Base-by-base conservation (phyloP, 768 basidiomycete genomes). In the Lactarius hengduanensis region DNA sequence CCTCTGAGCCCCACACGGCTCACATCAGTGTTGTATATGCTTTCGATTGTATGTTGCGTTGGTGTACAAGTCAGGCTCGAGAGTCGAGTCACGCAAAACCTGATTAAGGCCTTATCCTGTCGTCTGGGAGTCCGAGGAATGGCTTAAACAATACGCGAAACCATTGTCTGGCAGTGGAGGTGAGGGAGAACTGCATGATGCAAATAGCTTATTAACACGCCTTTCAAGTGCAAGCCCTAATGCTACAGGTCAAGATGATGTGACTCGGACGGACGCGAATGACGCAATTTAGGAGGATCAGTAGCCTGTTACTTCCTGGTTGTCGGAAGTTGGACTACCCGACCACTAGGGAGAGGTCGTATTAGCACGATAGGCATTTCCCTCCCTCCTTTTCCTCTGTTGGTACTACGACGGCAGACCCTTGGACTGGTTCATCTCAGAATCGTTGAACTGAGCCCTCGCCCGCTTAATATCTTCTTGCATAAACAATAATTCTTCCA, bases 391-490 rank as follows among this genome's bases (percentile, higher is more conserved):
- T 59, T 57, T 57, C 54, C 45, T 30, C 61, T 41, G 58, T 26
- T 32, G 26, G 57, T 62, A 53, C 65, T 57, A 74, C n/a, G 69
- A 55, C 76, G 76, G 83, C 70, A 82, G 81, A 59, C 83, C 82
- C 67, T 72, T 82, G 59, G 84, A 74, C 64, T 80, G 77, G 34
- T 75, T 78, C 72, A 81, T 79, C 66, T 83, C 83, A 55, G 79
- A 79, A 69, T 82, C 83, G 61, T 86, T 85, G 69, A 94, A 94
- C 73, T 92, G 89, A 13, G 86, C 87, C 55, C 89, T 84, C 4
- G 92, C 94, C 10, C 92, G 86, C 74, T 94, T 92, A 77, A 96
- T 95, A 72, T 94, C 94, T 74, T 94, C 92, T 74, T 94, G 92
- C 90, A 94, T 93, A 80, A 93, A 94, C 40, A 96, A 74, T 41